Evolutionary conservation across 345 rosid genomes (phyloP).

Genomic region (Salix arbutifolia): DNA sequence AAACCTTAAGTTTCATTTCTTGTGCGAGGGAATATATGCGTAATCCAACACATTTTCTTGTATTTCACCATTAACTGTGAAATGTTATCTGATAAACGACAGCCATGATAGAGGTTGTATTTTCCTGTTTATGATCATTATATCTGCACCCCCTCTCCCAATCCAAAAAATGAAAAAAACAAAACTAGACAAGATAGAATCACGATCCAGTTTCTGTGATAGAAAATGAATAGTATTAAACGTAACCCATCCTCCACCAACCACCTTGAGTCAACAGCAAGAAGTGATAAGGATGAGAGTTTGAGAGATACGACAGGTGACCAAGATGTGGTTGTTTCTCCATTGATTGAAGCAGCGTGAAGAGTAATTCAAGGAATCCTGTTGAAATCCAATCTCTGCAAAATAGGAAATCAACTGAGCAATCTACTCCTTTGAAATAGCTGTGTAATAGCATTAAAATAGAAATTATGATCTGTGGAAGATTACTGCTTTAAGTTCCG

Average conservation of each 20-base stretch:
- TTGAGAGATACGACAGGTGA: too few relatives aligned
- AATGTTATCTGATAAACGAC: background rate
- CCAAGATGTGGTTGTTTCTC: too few relatives aligned
- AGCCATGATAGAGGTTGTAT: background rate
- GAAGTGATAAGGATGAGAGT: background rate
- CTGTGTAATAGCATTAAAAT: too few relatives aligned
- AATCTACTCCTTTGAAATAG: too few relatives aligned
- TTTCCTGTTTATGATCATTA: background rate
- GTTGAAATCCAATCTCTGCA: too few relatives aligned
- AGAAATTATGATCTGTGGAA: too few relatives aligned
- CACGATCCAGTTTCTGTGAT: background rate
- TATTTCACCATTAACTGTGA: background rate
- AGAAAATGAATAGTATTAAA: background rate
- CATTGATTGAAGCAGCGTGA: too few relatives aligned
- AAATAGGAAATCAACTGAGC: too few relatives aligned
- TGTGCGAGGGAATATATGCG: background rate
- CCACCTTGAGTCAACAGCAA: background rate
- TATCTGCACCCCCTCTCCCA: background rate
- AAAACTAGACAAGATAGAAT: background rate
- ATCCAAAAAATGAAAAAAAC: background rate
- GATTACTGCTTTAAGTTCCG: too few relatives aligned
- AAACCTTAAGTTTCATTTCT: background rate
- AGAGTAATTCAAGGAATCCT: too few relatives aligned
- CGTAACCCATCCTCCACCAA: background rate
- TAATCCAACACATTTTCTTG: background rate